These are phyloP conservation scores for Coemansia javaensis DNA, from an alignment of 192 early-diverging fungal species.

Conservation along the genomic window DNA sequence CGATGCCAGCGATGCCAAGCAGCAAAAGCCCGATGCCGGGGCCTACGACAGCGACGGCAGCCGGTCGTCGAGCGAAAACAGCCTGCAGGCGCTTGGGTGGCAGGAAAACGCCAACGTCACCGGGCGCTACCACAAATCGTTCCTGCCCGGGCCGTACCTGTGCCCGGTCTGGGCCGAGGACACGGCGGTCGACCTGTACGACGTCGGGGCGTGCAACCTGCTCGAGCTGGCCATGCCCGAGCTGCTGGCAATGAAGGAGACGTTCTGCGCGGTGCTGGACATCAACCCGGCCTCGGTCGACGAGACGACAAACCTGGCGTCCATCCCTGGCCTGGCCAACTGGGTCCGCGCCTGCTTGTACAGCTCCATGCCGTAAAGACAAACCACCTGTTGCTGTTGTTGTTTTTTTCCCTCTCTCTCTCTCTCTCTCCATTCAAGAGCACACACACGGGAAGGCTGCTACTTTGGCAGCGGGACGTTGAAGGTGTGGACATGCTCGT, in stretches of 20 bases:
- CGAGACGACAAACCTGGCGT: conserved; percentile 33
- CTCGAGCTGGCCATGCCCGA: conserved; percentile 42
- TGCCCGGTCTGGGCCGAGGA: conserved; percentile 51
- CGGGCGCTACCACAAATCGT: conserved; percentile 38
- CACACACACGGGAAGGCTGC: too few relatives aligned
- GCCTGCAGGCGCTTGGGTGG: conserved; percentile 9
- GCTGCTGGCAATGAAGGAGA: conserved; percentile 44
- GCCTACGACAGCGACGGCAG: background rate
- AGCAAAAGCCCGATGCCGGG: background rate
- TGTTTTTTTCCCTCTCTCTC: background rate
- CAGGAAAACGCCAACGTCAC: conserved; percentile 37
- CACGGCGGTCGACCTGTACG: conserved; percentile 43
- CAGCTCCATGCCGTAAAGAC: too few relatives aligned
- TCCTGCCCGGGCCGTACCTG: conserved; percentile 38
- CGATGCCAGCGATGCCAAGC: too few relatives aligned
- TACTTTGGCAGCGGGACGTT: conserved; percentile 17
- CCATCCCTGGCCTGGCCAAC: conserved; percentile 33
- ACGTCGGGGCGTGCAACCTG: conserved; percentile 41
- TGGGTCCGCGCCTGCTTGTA: conserved; percentile 33
- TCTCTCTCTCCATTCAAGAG: too few relatives aligned
- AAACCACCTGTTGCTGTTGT: background rate
- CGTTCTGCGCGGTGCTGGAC: conserved; percentile 43
- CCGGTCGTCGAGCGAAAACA: conserved; percentile 25
- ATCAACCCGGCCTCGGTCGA: conserved; percentile 33
- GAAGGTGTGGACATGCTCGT: conserved; percentile 77